A percentile compares a stretch with the other conserved stretches of the same genome.
These are phyloP conservation scores for Setaria viridis DNA, from an alignment of 202 grass and related monocot genomes.

Conservation along the genomic window DNA sequence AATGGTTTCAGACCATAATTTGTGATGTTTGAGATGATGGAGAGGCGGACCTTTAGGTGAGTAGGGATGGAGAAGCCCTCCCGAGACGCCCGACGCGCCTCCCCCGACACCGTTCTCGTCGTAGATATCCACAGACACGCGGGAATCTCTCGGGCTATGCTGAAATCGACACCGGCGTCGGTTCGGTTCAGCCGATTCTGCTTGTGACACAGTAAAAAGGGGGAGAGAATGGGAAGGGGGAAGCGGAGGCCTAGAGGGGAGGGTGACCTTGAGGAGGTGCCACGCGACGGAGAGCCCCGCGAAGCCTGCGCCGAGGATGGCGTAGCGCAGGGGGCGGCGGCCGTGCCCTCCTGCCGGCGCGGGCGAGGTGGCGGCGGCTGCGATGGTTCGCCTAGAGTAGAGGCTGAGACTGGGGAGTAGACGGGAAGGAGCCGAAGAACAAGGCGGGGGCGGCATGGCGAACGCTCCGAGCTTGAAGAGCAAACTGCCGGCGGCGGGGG, in stretches of 20 bases:
- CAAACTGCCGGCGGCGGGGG: neutral
- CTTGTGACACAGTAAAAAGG: neutral
- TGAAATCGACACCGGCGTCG: slow-evolving; percentile 27
- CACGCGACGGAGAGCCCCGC: slow-evolving; percentile 88
- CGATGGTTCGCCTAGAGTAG: slow-evolving; percentile 30
- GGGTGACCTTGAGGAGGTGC: slow-evolving; percentile 88
- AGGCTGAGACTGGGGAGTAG: slow-evolving; percentile 12
- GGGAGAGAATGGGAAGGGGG: neutral
- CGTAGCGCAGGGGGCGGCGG: slow-evolving; percentile 57
- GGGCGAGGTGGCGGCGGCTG: neutral
- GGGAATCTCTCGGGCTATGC: slow-evolving; percentile 63
- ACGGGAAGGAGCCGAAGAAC: slow-evolving; percentile 14
- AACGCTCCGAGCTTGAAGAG: neutral
- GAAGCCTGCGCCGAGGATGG: slow-evolving; percentile 86
- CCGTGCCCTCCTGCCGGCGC: slow-evolving; percentile 1
- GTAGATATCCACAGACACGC: slow-evolving; percentile 74
- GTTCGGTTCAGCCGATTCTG: slow-evolving; percentile 14
- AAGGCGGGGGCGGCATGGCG: slow-evolving; percentile 40
- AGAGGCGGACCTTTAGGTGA: slow-evolving; percentile 75
- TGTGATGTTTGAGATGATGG: slow-evolving; percentile 2
- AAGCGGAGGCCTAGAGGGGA: neutral
- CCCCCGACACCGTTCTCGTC: slow-evolving; percentile 83
- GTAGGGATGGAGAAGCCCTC: slow-evolving; percentile 88
- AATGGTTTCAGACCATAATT: neutral
- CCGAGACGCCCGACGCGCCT: slow-evolving; percentile 82